Percentiles rank a stretch among this genome's conserved stretches.
Evolutionary conservation across 2,329 filamentous ascomycete genomes (phyloP).

Genomic region (Truncatella angustata): DNA sequence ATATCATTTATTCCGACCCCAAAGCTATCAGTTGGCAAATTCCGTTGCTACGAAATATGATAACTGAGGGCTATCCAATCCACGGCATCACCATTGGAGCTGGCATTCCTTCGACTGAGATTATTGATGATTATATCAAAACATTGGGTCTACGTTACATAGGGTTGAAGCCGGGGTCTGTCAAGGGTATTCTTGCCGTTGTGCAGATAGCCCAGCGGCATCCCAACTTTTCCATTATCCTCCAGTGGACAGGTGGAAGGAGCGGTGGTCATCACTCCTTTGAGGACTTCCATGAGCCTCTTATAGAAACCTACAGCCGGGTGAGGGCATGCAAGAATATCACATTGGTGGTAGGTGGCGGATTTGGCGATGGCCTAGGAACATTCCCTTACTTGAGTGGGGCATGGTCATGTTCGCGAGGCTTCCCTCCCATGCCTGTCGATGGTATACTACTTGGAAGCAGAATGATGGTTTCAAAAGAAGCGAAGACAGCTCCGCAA

Average conservation of each 20-base stretch:
- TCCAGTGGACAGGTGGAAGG: constrained; percentile 94
- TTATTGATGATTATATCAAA: constrained; percentile 89
- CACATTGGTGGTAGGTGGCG: constrained; percentile 83
- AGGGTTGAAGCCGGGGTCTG: constrained; percentile 87
- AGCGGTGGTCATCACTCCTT: constrained; percentile 93
- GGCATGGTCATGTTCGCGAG: constrained; percentile 78
- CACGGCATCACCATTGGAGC: constrained; percentile 91
- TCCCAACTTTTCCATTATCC: constrained; percentile 81
- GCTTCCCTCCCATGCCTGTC: constrained; percentile 90
- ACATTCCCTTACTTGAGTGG: constrained; percentile 92
- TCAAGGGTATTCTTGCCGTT: constrained; percentile 81
- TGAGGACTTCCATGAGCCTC: constrained; percentile 91
- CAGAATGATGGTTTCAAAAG: constrained; percentile 92
- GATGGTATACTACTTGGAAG: constrained; percentile 89
- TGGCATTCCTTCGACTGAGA: constrained; percentile 88
- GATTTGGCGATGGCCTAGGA: constrained; percentile 84
- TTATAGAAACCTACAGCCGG: constrained; percentile 85
- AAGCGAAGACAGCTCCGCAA: constrained; percentile 80
- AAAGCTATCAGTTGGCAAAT: constrained; percentile 91
- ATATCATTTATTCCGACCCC: constrained; percentile 88
- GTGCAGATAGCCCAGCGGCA: constrained; percentile 94
- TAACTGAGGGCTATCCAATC: constrained; percentile 79
- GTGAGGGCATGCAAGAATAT: constrained; percentile 85
- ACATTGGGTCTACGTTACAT: constrained; percentile 92
- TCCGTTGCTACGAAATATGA: constrained; percentile 76